phyloP scores from a whole-genome alignment of 2,329 filamentous ascomycete genomes.

The Apiospora hydei region DNA sequence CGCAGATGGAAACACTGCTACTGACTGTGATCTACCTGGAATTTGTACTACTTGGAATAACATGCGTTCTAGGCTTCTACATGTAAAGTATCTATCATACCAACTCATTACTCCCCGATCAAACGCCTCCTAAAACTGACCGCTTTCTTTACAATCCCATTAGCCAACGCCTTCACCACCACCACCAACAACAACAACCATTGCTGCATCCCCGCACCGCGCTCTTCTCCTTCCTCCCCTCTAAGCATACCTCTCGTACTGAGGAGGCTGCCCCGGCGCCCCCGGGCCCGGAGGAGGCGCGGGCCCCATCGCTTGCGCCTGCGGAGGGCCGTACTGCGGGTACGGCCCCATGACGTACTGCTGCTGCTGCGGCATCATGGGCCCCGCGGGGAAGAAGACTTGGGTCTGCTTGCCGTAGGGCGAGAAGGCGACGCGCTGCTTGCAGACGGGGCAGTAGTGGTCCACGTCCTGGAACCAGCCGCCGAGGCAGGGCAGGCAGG shows the following conservation, averaged over 20 bases:
- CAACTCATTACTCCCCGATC: neutral
- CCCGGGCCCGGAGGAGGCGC: neutral
- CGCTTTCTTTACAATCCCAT: no score
- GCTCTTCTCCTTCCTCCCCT: neutral
- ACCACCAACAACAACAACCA: neutral
- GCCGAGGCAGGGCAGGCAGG: slow-evolving; percentile 27
- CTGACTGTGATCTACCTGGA: neutral
- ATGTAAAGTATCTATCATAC: neutral
- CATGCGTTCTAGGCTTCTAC: neutral
- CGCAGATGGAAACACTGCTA: neutral
- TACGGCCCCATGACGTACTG: slow-evolving; percentile 14
- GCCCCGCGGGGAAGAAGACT: neutral
- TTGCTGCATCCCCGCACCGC: neutral
- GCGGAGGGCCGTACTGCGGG: slow-evolving; percentile 1
- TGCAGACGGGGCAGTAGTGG: slow-evolving; percentile 21
- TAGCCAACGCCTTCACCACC: neutral
- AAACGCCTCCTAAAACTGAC: neutral
- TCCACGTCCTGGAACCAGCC: slow-evolving; percentile 27
- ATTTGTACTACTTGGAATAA: neutral
- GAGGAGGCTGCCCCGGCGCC: slow-evolving; percentile 15
- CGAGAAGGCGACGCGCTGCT: slow-evolving; percentile 17
- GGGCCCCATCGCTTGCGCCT: neutral
- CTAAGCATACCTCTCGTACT: slow-evolving; percentile 9
- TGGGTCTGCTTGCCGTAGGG: slow-evolving; percentile 18
- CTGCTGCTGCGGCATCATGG: neutral